phyloP scores from a whole-genome alignment of 768 basidiomycete genomes.

The Chalciporus pseudorubinellus region DNA sequence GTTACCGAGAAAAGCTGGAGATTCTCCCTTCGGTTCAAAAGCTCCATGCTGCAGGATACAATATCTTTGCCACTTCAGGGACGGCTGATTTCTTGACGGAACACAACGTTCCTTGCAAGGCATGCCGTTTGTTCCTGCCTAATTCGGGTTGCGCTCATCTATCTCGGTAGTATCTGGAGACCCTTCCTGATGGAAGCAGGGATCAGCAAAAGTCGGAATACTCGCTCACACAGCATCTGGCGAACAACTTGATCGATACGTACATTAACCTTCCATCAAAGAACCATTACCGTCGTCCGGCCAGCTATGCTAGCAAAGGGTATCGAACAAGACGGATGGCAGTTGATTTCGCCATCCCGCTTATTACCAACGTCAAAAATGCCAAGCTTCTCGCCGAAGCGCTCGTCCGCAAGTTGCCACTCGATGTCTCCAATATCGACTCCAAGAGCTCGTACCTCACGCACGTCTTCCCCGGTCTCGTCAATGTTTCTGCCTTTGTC shows the following conservation, averaged over 20 bases:
- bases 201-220: constrained; percentile 94
- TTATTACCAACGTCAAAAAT: constrained; percentile 98
- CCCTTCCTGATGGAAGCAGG: constrained; percentile 69
- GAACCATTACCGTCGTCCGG: constrained; percentile 95
- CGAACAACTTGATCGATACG: constrained; percentile 97
- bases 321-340: constrained; percentile 98
- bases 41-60: constrained; percentile 88
- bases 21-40: constrained; percentile 94
- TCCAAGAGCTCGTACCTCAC: constrained; percentile 93
- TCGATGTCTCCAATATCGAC: constrained; percentile 88
- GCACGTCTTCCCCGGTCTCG: constrained; percentile 85
- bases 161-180: constrained; percentile 75
- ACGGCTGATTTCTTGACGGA: constrained; percentile 98
- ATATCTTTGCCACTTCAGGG: constrained; percentile 95
- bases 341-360: constrained; percentile 95
- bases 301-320: constrained; percentile 95
- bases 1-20: constrained; percentile 96
- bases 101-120: constrained; percentile 95
- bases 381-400: constrained; percentile 96
- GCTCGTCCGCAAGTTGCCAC: constrained; percentile 80
- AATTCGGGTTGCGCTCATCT: constrained; percentile 2
- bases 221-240: constrained; percentile 93
- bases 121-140: constrained; percentile 28
- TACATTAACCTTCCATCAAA: constrained; percentile 99
- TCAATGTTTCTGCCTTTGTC: constrained; percentile 86